A percentile compares a stretch with the other conserved stretches of the same genome.
Conservation (phyloP, 768 basidiomycete species). For the Sistotremastrum niveocremeum region DNA sequence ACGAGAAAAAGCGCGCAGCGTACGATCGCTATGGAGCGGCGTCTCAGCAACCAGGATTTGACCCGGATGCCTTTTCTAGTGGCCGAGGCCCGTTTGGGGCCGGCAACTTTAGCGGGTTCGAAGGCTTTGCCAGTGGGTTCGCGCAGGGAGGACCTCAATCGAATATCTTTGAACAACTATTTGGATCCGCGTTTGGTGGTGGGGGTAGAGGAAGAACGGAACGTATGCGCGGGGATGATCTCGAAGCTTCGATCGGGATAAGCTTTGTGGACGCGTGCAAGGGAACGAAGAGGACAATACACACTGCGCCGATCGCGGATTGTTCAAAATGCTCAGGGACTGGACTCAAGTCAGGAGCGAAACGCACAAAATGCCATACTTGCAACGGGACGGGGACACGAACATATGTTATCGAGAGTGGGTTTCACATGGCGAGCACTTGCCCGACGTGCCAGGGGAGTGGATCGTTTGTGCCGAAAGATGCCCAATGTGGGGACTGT, state of each 20-base stretch:
- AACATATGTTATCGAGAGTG: slow-evolving; percentile 81
- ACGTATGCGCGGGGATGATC: slow-evolving; percentile 55
- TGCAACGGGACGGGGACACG: slow-evolving; percentile 82
- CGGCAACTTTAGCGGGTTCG: slow-evolving; percentile 62
- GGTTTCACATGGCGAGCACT: slow-evolving; percentile 94
- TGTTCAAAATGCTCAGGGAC: slow-evolving; percentile 76
- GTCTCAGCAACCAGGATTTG: slow-evolving; percentile 88
- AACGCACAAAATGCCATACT: slow-evolving; percentile 60
- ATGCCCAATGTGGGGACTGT: slow-evolving; percentile 67
- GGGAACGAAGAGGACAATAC: slow-evolving; percentile 65
- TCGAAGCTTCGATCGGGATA: slow-evolving; percentile 64
- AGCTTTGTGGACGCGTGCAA: slow-evolving; percentile 93
- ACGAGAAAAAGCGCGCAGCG: slow-evolving; percentile 81
- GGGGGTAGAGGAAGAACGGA: slow-evolving; percentile 28
- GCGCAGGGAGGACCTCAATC: slow-evolving; percentile 32
- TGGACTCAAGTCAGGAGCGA: slow-evolving; percentile 78
- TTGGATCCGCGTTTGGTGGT: slow-evolving; percentile 51
- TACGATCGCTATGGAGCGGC: slow-evolving; percentile 90
- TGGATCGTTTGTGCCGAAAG: slow-evolving; percentile 68
- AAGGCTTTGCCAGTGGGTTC: slow-evolving; percentile 53
- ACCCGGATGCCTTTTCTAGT: slow-evolving; percentile 65
- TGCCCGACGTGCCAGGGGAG: slow-evolving; percentile 73
- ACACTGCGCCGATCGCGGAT: slow-evolving; percentile 66
- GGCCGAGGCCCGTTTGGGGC: slow-evolving; percentile 34
- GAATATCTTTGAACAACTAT: slow-evolving; percentile 80